Evolutionary conservation across 495 filamentous ascomycete genomes (phyloP), one percentile per base, ranked within the genome.

Genomic region (Penicillium goetzii): DNA sequence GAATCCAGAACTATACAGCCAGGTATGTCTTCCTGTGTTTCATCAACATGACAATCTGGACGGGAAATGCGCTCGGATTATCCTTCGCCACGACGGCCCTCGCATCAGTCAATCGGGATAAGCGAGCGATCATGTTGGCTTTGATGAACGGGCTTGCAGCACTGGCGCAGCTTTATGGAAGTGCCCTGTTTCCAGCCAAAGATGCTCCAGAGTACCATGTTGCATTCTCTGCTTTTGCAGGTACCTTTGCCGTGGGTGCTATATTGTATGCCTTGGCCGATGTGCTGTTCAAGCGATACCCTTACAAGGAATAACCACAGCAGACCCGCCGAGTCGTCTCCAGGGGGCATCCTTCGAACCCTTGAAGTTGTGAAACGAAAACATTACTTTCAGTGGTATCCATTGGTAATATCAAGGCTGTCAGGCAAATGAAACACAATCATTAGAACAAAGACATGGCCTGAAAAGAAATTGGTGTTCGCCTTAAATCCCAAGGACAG

Each of bases 371-470:
- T 47, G 32, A 25, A 12, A 56, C 21, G 15, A 38, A 33, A n/a
- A 55, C 54, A 23, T 28, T 55, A 26, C 28, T 53, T 63, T 58
- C 23, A 43, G 36, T 59, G 28, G 25, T 65, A 59, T 68, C 52
- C 62, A 65, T 65, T 68, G 62, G 62, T 60, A 58, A 65, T 65
- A 38, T 62, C 62, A 65, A 68, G 66, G 55, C 58, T 62, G 49
- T 38, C 59, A 68, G 66, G 66, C 62, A 52, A 61, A 59, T 52
- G 62, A 57, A 68, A 62, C 50, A 49, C 43, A 68, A 65, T 68
- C 66, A 68, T 68, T 65, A 68, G 59, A 68, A 65, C 62, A 47
- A 62, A 56, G 54, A 62, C 55, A 56, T 26, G 60, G 59, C 66
- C 59, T 61, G 59, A 34, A 51, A 14, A 60, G 43, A 40, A 62